Conservation (phyloP, 495 filamentous ascomycete species). For the Penicillium crystallinum region DNA sequence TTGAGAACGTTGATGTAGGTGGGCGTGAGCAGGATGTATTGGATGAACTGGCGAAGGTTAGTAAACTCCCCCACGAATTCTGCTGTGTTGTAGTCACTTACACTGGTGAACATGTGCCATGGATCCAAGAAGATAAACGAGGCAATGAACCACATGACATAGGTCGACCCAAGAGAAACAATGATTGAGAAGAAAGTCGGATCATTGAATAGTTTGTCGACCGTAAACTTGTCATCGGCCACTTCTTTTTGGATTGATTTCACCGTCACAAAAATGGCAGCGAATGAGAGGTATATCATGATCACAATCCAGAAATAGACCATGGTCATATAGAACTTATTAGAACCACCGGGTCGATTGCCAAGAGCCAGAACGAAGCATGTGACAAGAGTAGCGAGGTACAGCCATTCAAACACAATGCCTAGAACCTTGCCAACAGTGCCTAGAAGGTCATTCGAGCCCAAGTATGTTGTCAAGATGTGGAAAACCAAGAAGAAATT, state of each 20-base stretch:
- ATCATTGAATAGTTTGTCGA: conserved; percentile 74
- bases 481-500: conserved; percentile 99
- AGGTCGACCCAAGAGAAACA: conserved; percentile 85
- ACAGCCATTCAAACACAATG: conserved; percentile 93
- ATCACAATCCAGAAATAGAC: conserved; percentile 95
- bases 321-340: conserved; percentile 92
- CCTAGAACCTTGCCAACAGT: conserved; percentile 71
- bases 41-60: conserved; percentile 57
- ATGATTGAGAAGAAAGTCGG: conserved; percentile 89
- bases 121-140: conserved; percentile 97
- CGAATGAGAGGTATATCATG: conserved; percentile 93
- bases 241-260: conserved; percentile 70
- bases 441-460: conserved; percentile 60
- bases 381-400: conserved; percentile 82
- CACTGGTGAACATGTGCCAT: conserved; percentile 96
- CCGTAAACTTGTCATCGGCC: conserved; percentile 49
- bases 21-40: conserved; percentile 93
- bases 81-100: conserved; percentile 22
- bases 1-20: conserved; percentile 97
- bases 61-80: not conserved
- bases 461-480: conserved; percentile 85
- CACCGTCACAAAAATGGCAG: conserved; percentile 92
- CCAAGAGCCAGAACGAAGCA: conserved; percentile 95
- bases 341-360: conserved; percentile 92
- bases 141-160: conserved; percentile 86